Evolutionary conservation across 176 grass and related monocot genomes (phyloP), one percentile per base, ranked within the genome.

Genomic region (Pharus latifolius): DNA sequence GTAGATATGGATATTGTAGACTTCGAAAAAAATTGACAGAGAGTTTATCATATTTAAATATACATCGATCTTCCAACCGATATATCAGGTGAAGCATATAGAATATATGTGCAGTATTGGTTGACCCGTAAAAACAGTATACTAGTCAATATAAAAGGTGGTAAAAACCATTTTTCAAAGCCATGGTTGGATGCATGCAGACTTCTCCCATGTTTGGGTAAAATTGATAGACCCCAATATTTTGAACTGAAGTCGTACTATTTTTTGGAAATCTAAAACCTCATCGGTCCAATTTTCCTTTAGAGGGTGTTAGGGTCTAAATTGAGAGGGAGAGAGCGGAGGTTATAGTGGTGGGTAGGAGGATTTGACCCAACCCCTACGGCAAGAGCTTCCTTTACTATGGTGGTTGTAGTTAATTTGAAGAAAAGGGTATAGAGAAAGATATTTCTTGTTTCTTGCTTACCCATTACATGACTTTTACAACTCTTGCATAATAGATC

Each of bases 31-130:
- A 33, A 55, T 11, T 28, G 14, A 48, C 9, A 48, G n/a, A 45
- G 27, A 73, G 41, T 59, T 60, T 24, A 18, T 23, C 53, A 33
- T 45, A 61, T n/a, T 67, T 8, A 83, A 61, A 62, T 16, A 77
- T 35, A n/a, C n/a, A 35, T 77, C 27, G 22, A 30, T 63, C 28
- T 62, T 68, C 37, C 57, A 29, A 79, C 26, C 15, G 45, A 27
- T 58, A 42, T 31, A 49, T 0, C 23, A 29, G 31, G 46, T 61
- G 17, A 3, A 32, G 55, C 63, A 31, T 54, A 50, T 37, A 75
- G 46, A 44, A 13, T 25, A 69, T 6, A 20, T 7, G 46, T 62
- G 31, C 14, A 25, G 63, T 45, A 60, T 13, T 37, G 1, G 56
- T 63, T 69, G 30, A 69, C 23, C 45, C 31, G 15, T 65, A 27